Percentiles rank a stretch among this genome's conserved stretches.
These are phyloP conservation scores for Halophytophthora batemanensis DNA, from an alignment of 352 stramenopile species.

Conservation along the genomic window DNA sequence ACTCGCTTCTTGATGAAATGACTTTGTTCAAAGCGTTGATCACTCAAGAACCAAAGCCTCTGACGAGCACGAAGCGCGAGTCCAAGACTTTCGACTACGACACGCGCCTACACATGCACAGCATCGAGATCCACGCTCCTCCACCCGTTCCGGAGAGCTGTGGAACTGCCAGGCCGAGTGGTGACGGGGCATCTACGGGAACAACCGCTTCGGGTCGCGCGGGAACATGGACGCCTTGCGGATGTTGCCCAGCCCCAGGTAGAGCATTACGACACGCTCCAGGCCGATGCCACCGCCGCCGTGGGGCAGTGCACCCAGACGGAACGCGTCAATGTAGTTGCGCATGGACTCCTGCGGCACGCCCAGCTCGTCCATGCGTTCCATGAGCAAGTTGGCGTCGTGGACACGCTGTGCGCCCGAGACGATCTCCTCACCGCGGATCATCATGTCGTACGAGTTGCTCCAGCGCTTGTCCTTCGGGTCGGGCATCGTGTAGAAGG, in stretches of 20 bases:
- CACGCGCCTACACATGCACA: no score
- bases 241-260: constrained; percentile 98
- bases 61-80: no score
- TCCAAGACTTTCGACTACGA: no score
- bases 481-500: constrained; percentile 99
- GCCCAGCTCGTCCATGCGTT: constrained; percentile 86
- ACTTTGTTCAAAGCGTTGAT: neutral
- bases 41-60: no score
- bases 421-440: constrained; percentile 99
- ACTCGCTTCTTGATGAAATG: neutral
- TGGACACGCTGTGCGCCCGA: constrained; percentile 99
- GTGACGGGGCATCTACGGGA: constrained; percentile 36
- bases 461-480: constrained; percentile 91
- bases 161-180: constrained; percentile 1
- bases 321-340: constrained; percentile 98
- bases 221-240: constrained; percentile 99
- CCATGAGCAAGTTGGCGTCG: constrained; percentile 92
- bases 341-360: constrained; percentile 90
- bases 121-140: no score
- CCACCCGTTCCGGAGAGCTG: neutral
- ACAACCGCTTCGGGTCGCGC: constrained; percentile 91
- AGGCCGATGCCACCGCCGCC: constrained; percentile 98
- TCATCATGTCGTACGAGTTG: constrained; percentile 99
- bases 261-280: constrained; percentile 99
- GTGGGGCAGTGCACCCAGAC: constrained; percentile 97